A percentile compares a stretch with the other conserved stretches of the same genome.
phyloP scores from a whole-genome alignment of 208 protist species.

The Leishmania amazonensis region DNA sequence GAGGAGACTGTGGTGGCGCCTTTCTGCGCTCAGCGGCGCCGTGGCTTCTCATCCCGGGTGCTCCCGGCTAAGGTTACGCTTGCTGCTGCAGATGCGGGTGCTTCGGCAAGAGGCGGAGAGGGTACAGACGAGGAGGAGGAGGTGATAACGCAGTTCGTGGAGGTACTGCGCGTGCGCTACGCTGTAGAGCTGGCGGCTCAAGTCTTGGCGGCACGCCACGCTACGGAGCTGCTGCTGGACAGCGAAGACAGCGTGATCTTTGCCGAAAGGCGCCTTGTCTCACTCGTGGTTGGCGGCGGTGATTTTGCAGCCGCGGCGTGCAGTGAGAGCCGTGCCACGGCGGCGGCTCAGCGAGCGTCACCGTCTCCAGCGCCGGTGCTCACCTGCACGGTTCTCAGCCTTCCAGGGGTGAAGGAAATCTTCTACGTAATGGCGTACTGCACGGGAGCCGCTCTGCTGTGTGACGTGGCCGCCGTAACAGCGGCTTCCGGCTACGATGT shows the following conservation, averaged over 20 bases:
- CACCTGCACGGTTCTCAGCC: constrained; percentile 39
- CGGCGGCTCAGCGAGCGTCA: background rate
- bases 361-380: constrained; percentile 14
- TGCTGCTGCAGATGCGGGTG: background rate
- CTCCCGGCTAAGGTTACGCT: background rate
- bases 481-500: background rate
- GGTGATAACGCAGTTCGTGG: constrained; percentile 40
- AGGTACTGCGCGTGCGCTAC: constrained; percentile 59
- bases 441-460: constrained; percentile 53
- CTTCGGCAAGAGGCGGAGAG: constrained; percentile 1
- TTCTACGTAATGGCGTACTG: constrained; percentile 75
- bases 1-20: constrained; percentile 16
- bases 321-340: background rate
- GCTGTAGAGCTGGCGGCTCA: constrained; percentile 63
- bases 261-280: constrained; percentile 24
- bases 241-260: constrained; percentile 63
- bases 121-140: constrained; percentile 35
- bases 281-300: constrained; percentile 7
- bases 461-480: constrained; percentile 18
- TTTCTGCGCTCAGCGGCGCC: constrained; percentile 9
- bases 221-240: constrained; percentile 47
- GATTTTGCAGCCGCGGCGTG: background rate
- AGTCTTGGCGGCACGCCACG: constrained; percentile 46
- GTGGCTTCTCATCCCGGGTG: background rate
- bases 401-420: constrained; percentile 55